Percentiles rank a stretch among this genome's conserved stretches.
These are phyloP conservation scores for California macrophylla DNA, from an alignment of 441 rosid species.

Conservation along the genomic window DNA sequence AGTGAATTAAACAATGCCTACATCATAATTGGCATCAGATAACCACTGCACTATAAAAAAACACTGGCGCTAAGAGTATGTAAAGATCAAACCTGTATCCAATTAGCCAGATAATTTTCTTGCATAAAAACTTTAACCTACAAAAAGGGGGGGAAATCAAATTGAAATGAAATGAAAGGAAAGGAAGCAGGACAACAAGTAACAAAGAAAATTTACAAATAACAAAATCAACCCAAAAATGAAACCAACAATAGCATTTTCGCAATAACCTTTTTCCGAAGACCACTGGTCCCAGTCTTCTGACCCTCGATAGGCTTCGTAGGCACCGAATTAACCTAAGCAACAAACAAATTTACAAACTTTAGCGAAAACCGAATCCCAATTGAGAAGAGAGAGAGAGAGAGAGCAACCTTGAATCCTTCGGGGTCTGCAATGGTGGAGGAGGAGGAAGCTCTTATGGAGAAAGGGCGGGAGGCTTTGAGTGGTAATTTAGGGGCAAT, in stretches of 20 bases:
- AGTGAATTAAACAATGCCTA: conserved; percentile 85
- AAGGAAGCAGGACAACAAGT: background rate
- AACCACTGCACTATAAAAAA: background rate
- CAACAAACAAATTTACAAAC: conserved; percentile 6
- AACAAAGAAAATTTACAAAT: background rate
- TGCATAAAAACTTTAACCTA: conserved; percentile 81
- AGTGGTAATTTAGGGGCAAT: conserved; percentile 23
- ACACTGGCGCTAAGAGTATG: background rate
- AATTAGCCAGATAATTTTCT: conserved; percentile 82
- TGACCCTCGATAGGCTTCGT: conserved; percentile 87
- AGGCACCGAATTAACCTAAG: conserved; percentile 58
- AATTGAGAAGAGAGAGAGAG: background rate
- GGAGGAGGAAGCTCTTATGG: conserved; percentile 34
- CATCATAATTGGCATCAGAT: conserved; percentile 6
- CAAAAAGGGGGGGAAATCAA: conserved; percentile 3
- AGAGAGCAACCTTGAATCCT: conserved; percentile 56
- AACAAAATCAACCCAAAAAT: background rate
- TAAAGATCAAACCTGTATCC: conserved; percentile 68
- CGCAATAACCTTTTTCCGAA: conserved; percentile 65
- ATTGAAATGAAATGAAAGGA: background rate
- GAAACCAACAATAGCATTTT: background rate
- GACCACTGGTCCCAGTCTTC: conserved; percentile 92
- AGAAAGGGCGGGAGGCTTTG: conserved; percentile 30
- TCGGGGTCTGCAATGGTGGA: conserved; percentile 53
- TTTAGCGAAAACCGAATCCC: background rate